Percentiles rank a stretch among this genome's conserved stretches.
phyloP scores from a whole-genome alignment of 2,329 filamentous ascomycete genomes.

The Venturia aucupariae region DNA sequence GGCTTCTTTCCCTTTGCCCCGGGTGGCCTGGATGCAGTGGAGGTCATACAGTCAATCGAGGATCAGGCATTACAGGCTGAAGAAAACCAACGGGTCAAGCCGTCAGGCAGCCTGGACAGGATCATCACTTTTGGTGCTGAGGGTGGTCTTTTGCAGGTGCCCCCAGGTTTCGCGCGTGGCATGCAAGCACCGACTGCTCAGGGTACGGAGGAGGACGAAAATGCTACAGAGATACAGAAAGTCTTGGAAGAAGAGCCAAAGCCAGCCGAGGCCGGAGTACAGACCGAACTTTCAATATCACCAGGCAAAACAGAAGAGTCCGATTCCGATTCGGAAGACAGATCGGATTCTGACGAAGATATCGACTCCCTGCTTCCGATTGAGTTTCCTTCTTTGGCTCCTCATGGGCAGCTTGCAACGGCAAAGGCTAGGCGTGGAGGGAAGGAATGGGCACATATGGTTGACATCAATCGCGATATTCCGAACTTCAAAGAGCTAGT shows the following conservation, averaged over 20 bases:
- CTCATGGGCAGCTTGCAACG: constrained; percentile 65
- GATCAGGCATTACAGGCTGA: constrained; percentile 57
- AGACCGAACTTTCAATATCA: constrained; percentile 20
- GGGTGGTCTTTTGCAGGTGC: constrained; percentile 67
- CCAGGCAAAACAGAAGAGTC: constrained; percentile 33
- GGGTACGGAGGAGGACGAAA: constrained; percentile 45
- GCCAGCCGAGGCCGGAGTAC: constrained; percentile 16
- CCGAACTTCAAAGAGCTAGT: constrained; percentile 90
- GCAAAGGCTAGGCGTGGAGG: constrained; percentile 65
- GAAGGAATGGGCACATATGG: constrained; percentile 96
- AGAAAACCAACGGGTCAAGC: constrained; percentile 29
- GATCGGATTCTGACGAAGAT: constrained; percentile 42
- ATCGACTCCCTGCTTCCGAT: constrained; percentile 84
- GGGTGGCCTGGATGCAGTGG: constrained; percentile 77
- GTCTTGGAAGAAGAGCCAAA: constrained; percentile 44
- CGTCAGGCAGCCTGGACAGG: constrained; percentile 55
- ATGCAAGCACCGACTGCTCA: constrained; percentile 59
- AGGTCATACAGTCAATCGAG: constrained; percentile 76
- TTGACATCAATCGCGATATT: constrained; percentile 87
- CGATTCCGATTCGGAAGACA: constrained; percentile 32
- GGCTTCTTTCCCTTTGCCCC: constrained; percentile 93
- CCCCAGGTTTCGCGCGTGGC: constrained; percentile 74
- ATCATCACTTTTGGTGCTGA: constrained; percentile 76
- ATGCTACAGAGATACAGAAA: constrained; percentile 61
- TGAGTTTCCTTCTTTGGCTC: constrained; percentile 86